A percentile compares a stretch with the other conserved stretches of the same genome.
Evolutionary conservation across 768 basidiomycete species (phyloP).

Genomic region (Tricholoma matsutake): DNA sequence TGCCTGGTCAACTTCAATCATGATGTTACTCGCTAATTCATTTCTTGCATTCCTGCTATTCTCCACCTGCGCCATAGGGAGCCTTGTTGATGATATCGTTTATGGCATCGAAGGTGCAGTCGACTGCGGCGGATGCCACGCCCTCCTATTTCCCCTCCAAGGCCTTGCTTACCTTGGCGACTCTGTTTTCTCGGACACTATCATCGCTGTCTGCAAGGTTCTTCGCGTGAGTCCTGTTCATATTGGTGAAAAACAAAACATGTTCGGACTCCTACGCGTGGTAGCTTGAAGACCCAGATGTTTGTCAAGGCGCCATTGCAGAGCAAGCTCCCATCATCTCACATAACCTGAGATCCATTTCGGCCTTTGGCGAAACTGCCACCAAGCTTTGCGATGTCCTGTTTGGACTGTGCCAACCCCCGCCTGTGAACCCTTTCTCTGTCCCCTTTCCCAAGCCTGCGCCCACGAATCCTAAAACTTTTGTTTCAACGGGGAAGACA

Average conservation of each 20-base stretch:
- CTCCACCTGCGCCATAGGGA: constrained; percentile 18
- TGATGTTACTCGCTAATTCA: not conserved
- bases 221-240: constrained; percentile 29
- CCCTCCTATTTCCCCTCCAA: constrained; percentile 44
- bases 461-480: constrained; percentile 32
- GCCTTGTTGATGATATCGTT: constrained; percentile 38
- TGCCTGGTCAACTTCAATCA: not conserved
- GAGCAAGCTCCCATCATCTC: constrained; percentile 58
- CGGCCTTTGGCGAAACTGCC: constrained; percentile 43
- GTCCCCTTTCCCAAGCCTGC: constrained; percentile 44
- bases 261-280: not conserved
- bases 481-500: constrained; percentile 33
- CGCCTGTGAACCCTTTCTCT: constrained; percentile 40
- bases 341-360: constrained; percentile 50
- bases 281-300: constrained; percentile 53
- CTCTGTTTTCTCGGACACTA: constrained; percentile 38
- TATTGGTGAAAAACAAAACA: not conserved
- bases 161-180: constrained; percentile 48
- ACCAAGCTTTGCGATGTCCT: constrained; percentile 54
- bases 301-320: constrained; percentile 50
- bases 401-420: constrained; percentile 51
- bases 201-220: constrained; percentile 44
- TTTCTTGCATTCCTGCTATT: constrained; percentile 16
- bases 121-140: constrained; percentile 51
- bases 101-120: constrained; percentile 42